Base-by-base conservation (phyloP, 768 basidiomycete genomes). In the Hemileccinum impolitum region DNA sequence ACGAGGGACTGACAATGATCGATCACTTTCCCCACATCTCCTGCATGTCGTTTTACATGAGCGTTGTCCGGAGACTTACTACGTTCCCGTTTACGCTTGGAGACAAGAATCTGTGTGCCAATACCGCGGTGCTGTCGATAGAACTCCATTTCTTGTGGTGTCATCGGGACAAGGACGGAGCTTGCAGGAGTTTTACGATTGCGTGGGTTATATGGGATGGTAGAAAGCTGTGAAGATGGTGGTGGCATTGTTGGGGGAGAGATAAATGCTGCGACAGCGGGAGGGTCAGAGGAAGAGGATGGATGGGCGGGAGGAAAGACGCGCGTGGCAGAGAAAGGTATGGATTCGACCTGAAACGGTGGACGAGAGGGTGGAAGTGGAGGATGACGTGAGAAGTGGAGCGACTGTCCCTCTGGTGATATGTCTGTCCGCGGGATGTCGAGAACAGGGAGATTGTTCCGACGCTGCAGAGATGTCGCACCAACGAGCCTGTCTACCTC, bases 1-100 rank as follows among this genome's bases (percentile, higher is more conserved):
- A 40, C 14, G 60, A 32, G 41, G 45, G n/a, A 78, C 85, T 61
- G 59, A 85, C 90, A 93, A 64, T 93, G 91, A 34, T 85, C 70
- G 15, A 87, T 79, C 32, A 93, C 87, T 40, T 84, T 78, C 1
- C 76, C 81, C 2, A 84, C 81, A 61, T 91, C 87, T n/a, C 84
- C 80, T 4, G 75, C 75, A 39, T 77, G 72, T 55, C 79, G 81
- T 57, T 82, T 79, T 17, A 59, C 53, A 4, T 76, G 72, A 0
- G 59, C 53, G n/a, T 71, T 71, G 28, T 78, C 69, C 56, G 63
- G 56, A 48, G 70, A 68, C 41, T 60, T 59, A 36, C 68, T 69
- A 54, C 66, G 58, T 17, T 68, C 73, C 43, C 81, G 74, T 70
- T 80, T 82, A 37, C 80, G 76, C 59, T 80, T 82, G 11, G 69